Percentiles rank a stretch among this genome's conserved stretches.
phyloP scores from a whole-genome alignment of 2,329 filamentous ascomycete genomes.

The Neonectria hederae region DNA sequence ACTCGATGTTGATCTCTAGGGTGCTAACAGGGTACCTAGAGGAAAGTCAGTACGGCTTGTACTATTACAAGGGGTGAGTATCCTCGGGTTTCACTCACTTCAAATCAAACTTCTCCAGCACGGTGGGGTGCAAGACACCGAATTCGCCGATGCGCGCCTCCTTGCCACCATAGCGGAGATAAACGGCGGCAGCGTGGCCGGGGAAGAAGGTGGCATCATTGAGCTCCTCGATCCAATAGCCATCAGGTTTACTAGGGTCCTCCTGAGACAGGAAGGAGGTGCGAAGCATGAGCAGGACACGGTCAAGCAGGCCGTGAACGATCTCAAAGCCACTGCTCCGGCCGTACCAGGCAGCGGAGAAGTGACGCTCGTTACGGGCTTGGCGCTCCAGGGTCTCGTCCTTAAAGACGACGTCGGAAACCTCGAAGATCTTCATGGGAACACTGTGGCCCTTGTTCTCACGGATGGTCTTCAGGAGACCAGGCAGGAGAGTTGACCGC shows the following conservation, averaged over 20 bases:
- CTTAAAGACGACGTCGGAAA: slow-evolving; percentile 91
- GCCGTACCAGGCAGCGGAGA: slow-evolving; percentile 94
- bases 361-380: slow-evolving; percentile 92
- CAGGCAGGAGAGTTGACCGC: slow-evolving; percentile 84
- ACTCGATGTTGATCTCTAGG: slow-evolving; percentile 92
- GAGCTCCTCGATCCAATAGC: slow-evolving; percentile 95
- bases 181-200: slow-evolving; percentile 87
- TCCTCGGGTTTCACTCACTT: slow-evolving; percentile 62
- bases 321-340: slow-evolving; percentile 95
- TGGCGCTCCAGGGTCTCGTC: slow-evolving; percentile 83
- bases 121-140: slow-evolving; percentile 91
- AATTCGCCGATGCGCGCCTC: slow-evolving; percentile 85
- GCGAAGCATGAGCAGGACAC: slow-evolving; percentile 91
- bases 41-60: slow-evolving; percentile 32
- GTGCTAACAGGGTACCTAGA: slow-evolving; percentile 88
- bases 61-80: background rate
- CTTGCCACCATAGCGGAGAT: slow-evolving; percentile 78
- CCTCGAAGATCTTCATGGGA: slow-evolving; percentile 93
- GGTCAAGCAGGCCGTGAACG: slow-evolving; percentile 92
- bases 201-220: slow-evolving; percentile 91
- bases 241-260: slow-evolving; percentile 68
- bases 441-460: slow-evolving; percentile 92
- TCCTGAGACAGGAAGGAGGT: slow-evolving; percentile 77
- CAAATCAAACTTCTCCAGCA: slow-evolving; percentile 92
- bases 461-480: slow-evolving; percentile 89